Base-by-base conservation (phyloP, 2,329 filamentous ascomycete genomes). In the Aspergillus floridensis region DNA sequence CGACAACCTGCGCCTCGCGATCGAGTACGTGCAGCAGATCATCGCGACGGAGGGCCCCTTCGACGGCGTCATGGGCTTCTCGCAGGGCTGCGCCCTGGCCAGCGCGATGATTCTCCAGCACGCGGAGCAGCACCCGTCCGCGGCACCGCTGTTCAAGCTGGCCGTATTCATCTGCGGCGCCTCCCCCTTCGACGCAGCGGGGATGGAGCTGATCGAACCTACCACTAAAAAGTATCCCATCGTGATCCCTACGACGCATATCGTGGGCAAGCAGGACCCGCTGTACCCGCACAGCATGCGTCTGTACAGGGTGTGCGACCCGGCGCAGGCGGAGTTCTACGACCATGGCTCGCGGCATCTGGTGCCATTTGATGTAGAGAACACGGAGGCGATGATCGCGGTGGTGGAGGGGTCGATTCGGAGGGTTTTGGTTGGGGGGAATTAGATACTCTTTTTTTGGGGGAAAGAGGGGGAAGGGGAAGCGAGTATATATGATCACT, bases 231-330 rank as follows among this genome's bases (percentile, higher is more conserved):
- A 54, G n/a, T 68, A 65, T 44, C 59, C 62, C 11, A 65, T 73
- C 35, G 57, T 44, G n/a, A 76, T 78, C 26, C 74, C 74, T 3
- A 77, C 76, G 16, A 70, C 74, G 12, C 72, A 78, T 69, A 70
- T 78, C 8, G 74, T 75, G 19, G 76, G 76, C 0, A 69, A 65
- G 50, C 66, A 71, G 63, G 76, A 78, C 68, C 58, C 67, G 11
- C 53, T 75, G 35, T 73, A 70, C 53, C 49, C 66, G 2, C 59
- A 69, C 24, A 62, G 71, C 6, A 59, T 75, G 64, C 66, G 67
- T 50, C 58, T 78, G 51, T 70, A 67, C 58, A 58, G 59, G 7
- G 62, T 78, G 47, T 77, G 74, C 65, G 72, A 76, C 19, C 69
- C 69, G 16, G 57, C 59, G 0, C 67, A 67, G 57, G 68, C 68